Percentiles rank a stretch among this genome's conserved stretches.
These are phyloP conservation scores for Calonectria pseudoturangicola DNA, from an alignment of 2,329 filamentous ascomycete genomes.

Conservation along the genomic window DNA sequence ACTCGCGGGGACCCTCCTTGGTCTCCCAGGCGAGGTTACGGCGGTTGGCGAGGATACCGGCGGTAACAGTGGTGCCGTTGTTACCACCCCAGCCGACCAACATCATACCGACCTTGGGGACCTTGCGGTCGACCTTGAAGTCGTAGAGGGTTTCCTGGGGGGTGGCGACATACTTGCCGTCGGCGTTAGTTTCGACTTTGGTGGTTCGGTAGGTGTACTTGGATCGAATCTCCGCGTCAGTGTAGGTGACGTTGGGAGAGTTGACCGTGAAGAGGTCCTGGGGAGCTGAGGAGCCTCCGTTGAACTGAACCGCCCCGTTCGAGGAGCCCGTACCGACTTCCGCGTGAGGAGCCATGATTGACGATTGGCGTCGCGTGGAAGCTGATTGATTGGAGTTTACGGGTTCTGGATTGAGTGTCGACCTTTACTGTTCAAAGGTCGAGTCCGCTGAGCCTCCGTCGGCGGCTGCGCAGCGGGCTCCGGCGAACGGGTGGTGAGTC, in stretches of 20 bases:
- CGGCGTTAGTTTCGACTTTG: slow-evolving; percentile 80
- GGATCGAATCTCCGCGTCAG: slow-evolving; percentile 89
- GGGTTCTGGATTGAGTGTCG: slow-evolving; percentile 56
- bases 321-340: slow-evolving; percentile 73
- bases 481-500: slow-evolving; percentile 96
- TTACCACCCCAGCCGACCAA: slow-evolving; percentile 98
- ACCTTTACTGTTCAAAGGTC: slow-evolving; percentile 73
- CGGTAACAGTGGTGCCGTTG: slow-evolving; percentile 97
- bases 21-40: slow-evolving; percentile 92
- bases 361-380: slow-evolving; percentile 57
- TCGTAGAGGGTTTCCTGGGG: slow-evolving; percentile 94
- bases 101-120: slow-evolving; percentile 97
- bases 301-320: slow-evolving; percentile 75
- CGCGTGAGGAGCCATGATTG: slow-evolving; percentile 93
- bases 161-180: slow-evolving; percentile 87
- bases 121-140: slow-evolving; percentile 96
- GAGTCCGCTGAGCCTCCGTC: slow-evolving; percentile 88
- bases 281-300: slow-evolving; percentile 64
- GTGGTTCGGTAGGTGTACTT: slow-evolving; percentile 99
- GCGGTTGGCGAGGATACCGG: slow-evolving; percentile 97
- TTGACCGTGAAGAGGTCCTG: slow-evolving; percentile 87
- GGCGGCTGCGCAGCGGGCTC: slow-evolving; percentile 93
- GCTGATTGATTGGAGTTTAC: slow-evolving; percentile 52
- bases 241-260: slow-evolving; percentile 95
- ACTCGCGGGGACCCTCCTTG: slow-evolving; percentile 86